Conservation (phyloP, 345 rosid species). For the Acer saccharum region DNA sequence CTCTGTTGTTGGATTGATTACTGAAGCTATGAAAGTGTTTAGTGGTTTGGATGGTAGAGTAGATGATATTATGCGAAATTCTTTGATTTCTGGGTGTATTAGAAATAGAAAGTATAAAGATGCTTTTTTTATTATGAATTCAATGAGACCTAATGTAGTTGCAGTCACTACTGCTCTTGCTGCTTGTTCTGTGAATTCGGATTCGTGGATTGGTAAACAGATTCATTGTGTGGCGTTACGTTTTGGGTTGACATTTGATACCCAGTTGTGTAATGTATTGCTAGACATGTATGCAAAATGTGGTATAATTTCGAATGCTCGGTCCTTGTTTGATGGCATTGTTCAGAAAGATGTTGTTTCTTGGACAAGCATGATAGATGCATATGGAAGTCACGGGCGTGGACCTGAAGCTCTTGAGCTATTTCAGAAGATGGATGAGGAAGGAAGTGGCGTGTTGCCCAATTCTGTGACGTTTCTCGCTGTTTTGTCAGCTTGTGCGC, state of each 20-base stretch:
- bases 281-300: constrained; percentile 82
- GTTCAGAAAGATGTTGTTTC: constrained; percentile 55
- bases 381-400: constrained; percentile 63
- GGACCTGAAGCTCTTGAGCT: constrained; percentile 62
- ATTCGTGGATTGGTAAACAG: constrained; percentile 69
- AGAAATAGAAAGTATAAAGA: constrained; percentile 50
- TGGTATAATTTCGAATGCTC: constrained; percentile 48
- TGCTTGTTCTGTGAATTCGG: constrained; percentile 72
- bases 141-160: constrained; percentile 54
- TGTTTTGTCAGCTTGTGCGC: constrained; percentile 80
- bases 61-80: constrained; percentile 63
- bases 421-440: constrained; percentile 56
- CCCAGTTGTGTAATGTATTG: constrained; percentile 71
- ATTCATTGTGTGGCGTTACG: constrained; percentile 63
- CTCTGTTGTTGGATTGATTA: constrained; percentile 47
- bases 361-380: constrained; percentile 84
- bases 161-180: constrained; percentile 65
- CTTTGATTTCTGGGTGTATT: constrained; percentile 68
- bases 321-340: constrained; percentile 47
- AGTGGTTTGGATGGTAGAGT: constrained; percentile 29
- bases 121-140: constrained; percentile 52
- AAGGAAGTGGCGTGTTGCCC: constrained; percentile 39
- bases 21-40: constrained; percentile 65
- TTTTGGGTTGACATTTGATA: constrained; percentile 48
- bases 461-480: constrained; percentile 80